Evolutionary conservation across 129 eudicot genomes (phyloP), one percentile per base, ranked within the genome.

Genomic region (Artemisia annua): DNA sequence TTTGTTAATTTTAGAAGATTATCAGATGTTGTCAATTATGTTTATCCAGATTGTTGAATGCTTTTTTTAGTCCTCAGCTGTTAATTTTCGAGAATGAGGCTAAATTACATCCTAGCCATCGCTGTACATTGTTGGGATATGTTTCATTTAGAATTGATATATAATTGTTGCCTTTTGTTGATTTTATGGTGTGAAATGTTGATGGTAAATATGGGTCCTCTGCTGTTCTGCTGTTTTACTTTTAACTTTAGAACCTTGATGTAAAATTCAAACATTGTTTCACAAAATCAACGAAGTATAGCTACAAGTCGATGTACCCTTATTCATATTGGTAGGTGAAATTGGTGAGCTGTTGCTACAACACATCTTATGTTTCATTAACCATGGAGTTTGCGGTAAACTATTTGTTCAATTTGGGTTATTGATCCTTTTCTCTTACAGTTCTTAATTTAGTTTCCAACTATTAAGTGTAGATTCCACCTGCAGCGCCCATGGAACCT

Each of bases 381-480:
- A 30, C 35, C 35, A 30, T 30, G 35, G 35, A 30, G 35, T 30
- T 30, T 30, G 35, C 35, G 35, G 35, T 30, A 30, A 30, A 30
- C 5, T 30, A 30, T 30, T 30, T 30, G 35, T 30, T 30, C 35
- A 30, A 30, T 3, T 30, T 5, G 32, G 32, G 14, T 2, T 18
- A n/a, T 4, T 54, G 22, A 26, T 73, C 28, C 14, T 66, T 28
- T 71, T 26, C 58, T 50, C 53, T 61, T 66, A 8, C 46, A 8
- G 46, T 7, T 7, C 9, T 39, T 39, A 39, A 8, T 39, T 8
- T 8, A 39, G 46, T 7, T 11, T 39, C 6, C 6, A 39, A 7
- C 35, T 30, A 30, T 30, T 0, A 3, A 30, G 69, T 80, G 73
- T 83, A 92, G 98, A 84, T 75, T 94, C 91, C 32, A 80, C 81